phyloP scores from a whole-genome alignment of 1,284 basidiomycete species.

The Ceratobasidium theobromae region DNA sequence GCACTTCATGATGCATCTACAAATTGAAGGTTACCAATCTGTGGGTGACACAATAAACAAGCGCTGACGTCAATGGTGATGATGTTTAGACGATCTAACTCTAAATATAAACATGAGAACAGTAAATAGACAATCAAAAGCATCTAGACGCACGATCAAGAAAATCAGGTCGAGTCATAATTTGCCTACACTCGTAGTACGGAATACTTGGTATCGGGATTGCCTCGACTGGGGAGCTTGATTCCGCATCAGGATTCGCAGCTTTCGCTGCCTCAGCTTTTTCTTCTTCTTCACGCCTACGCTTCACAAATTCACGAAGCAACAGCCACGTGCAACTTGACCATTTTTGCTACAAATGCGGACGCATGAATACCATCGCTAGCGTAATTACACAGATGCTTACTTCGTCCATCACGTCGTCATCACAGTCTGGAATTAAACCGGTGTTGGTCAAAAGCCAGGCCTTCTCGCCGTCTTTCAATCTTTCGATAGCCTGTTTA shows the following conservation, averaged over 20 bases:
- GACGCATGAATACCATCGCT: background rate
- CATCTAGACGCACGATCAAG: conserved; percentile 56
- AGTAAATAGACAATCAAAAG: background rate
- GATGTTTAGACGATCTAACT: conserved; percentile 66
- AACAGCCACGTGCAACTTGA: conserved; percentile 77
- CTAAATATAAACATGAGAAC: conserved; percentile 42
- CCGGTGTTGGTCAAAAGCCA: conserved; percentile 78
- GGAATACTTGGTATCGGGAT: conserved; percentile 62
- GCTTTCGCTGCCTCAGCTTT: conserved; percentile 48
- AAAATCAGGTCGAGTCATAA: conserved; percentile 84
- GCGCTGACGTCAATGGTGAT: conserved; percentile 72
- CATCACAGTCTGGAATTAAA: conserved; percentile 71
- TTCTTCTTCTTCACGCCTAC: conserved; percentile 54
- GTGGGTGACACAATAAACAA: conserved; percentile 6
- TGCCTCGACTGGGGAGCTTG: conserved; percentile 43
- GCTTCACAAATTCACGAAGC: conserved; percentile 65
- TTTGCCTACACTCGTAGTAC: conserved; percentile 65
- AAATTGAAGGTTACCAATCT: conserved; percentile 9
- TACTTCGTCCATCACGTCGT: conserved; percentile 84
- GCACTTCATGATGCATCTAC: conserved; percentile 72
- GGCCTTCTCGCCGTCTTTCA: conserved; percentile 70
- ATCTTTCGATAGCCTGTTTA: conserved; percentile 59
- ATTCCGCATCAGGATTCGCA: conserved; percentile 35
- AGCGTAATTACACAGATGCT: background rate
- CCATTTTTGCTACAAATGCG: conserved; percentile 68